Evolutionary conservation across 768 basidiomycete species (phyloP).

Genomic region (Boletus subcaerulescens): DNA sequence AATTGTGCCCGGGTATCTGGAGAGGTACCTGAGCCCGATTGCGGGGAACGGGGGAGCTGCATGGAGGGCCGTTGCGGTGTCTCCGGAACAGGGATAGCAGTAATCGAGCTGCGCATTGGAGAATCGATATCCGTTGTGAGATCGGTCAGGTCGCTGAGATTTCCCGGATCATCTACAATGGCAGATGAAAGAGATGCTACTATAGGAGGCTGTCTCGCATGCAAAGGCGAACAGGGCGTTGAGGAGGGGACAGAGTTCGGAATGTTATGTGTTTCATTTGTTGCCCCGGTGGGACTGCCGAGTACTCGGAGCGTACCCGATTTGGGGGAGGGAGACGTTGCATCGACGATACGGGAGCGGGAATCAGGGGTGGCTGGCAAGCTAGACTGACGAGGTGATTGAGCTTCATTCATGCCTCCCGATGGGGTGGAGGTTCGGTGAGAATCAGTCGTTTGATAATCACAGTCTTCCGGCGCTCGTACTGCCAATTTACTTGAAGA

Average conservation of each 20-base stretch:
- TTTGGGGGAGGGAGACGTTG: background rate
- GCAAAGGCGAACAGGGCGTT: background rate
- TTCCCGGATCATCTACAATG: slow-evolving; percentile 9
- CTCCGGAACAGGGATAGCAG: background rate
- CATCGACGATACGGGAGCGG: background rate
- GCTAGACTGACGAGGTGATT: background rate
- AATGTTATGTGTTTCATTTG: background rate
- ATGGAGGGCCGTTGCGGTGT: background rate
- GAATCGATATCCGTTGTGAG: slow-evolving; percentile 24
- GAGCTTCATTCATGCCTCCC: background rate
- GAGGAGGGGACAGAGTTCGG: no score
- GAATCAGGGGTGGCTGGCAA: background rate
- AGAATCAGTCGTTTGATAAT: background rate
- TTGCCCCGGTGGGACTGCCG: background rate
- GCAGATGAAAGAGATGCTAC: background rate
- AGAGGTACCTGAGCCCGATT: background rate
- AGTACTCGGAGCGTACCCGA: background rate
- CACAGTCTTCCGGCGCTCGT: background rate
- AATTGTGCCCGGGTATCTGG: background rate
- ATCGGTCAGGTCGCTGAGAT: slow-evolving; percentile 31
- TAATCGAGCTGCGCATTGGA: slow-evolving; percentile 5
- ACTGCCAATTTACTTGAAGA: background rate
- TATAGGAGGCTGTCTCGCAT: background rate
- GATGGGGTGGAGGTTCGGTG: background rate
- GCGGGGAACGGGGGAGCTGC: background rate